Conservation (phyloP, 139 green algal species). For the Asterochloris sp. region DNA sequence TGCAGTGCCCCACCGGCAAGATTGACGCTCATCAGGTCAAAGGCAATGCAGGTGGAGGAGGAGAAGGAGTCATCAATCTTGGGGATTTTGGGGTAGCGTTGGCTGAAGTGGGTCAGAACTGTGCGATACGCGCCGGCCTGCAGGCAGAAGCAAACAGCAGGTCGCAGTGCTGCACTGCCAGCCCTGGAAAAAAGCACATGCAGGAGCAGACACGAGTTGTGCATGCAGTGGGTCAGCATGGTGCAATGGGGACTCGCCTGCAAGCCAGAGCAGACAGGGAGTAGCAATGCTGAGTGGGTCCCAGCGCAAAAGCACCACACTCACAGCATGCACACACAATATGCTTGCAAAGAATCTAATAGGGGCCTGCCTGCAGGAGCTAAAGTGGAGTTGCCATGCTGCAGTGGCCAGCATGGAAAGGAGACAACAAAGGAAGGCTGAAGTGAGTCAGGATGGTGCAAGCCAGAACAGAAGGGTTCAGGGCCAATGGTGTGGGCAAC, state of each 20-base stretch:
- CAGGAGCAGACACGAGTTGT: neutral
- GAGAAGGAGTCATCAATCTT: constrained; percentile 45
- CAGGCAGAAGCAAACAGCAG: neutral
- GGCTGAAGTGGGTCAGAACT: constrained; percentile 96
- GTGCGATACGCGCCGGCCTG: constrained; percentile 79
- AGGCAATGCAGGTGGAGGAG: constrained; percentile 69
- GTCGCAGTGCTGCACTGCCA: neutral
- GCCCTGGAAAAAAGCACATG: neutral
- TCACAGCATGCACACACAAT: too few relatives aligned
- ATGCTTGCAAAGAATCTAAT: too few relatives aligned
- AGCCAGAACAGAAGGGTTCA: too few relatives aligned
- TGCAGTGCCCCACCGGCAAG: constrained; percentile 33
- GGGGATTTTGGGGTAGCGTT: constrained; percentile 86
- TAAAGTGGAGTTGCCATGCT: too few relatives aligned
- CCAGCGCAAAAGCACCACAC: too few relatives aligned
- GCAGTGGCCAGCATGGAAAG: too few relatives aligned
- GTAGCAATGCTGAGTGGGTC: too few relatives aligned
- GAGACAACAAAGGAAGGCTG: too few relatives aligned
- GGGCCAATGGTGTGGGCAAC: too few relatives aligned
- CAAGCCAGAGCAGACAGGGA: neutral
- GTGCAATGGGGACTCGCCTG: neutral
- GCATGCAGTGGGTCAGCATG: neutral
- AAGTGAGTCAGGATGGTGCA: too few relatives aligned
- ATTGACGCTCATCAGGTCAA: constrained; percentile 96
- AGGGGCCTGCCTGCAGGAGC: too few relatives aligned